Base-by-base conservation (phyloP, 106 monocot genomes). In the Allium cepa region DNA sequence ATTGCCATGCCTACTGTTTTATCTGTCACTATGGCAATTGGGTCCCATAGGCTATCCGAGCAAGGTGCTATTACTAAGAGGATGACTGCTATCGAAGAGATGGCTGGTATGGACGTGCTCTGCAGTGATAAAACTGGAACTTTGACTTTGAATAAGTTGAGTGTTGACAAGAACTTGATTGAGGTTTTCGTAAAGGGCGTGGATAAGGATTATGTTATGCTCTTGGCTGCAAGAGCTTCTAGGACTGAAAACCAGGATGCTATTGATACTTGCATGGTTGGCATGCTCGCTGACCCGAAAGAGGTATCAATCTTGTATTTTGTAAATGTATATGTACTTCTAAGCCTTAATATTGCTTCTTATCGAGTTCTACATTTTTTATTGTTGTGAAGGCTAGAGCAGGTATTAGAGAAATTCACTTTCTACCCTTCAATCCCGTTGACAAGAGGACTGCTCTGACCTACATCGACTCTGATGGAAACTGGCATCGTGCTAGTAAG, bases 1-100 rank as follows among this genome's bases (percentile, higher is more conserved):
- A 93, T 93, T 49, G 88, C 92, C n/a, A 93, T 93, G 88, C 92
- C 92, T 1, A 93, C 88, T 15, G 92, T 92, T 18, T 59, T 92
- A 17, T 92, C 92, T 0, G 88, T 92, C 8, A 92, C 92, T 9
- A 92, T 93, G 92, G 92, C 92, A 8, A 88, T 88, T 9, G 92
- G 92, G 3, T 93, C 85, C 27, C 92, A 88, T 65, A 60, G 85
- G 68, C 85, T 93, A 15, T 78, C 92, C 5, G 46, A 83, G 76
- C 88, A 93, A 60, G 85, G 85, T 47, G 85, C 85, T 2, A 86
- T 86, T 50, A 82, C 85, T 12, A 86, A 82, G 75, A 65, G 85
- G 13, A 86, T 72, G 72, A 62, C 72, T 49, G 85, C 85, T 10
- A 86, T 82, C 7, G 85, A 86, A 70, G 85, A 86, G 70, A 79